A percentile compares a stretch with the other conserved stretches of the same genome.
Evolutionary conservation across 2,329 filamentous ascomycete genomes (phyloP).

Genomic region (Fusarium sterilihyphosum): DNA sequence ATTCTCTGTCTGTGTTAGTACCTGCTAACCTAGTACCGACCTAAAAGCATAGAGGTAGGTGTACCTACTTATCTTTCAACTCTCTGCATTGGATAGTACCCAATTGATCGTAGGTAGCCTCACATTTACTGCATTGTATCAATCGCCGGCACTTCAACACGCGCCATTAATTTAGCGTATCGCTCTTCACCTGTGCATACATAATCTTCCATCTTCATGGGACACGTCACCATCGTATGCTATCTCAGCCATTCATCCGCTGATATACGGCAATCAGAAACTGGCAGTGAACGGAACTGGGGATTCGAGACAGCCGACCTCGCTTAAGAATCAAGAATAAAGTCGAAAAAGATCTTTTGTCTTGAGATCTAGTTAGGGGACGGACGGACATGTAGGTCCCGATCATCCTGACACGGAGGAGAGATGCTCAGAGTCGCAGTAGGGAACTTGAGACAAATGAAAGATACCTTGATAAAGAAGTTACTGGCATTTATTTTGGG

Average conservation of each 20-base stretch:
- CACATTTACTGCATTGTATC: neutral
- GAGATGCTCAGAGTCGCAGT: neutral
- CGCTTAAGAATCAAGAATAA: slow-evolving; percentile 15
- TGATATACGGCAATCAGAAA: slow-evolving; percentile 3
- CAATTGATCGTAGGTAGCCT: neutral
- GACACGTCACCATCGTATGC: neutral
- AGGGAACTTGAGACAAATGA: neutral
- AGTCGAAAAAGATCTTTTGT: slow-evolving; percentile 6
- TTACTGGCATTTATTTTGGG: neutral
- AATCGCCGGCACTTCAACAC: neutral
- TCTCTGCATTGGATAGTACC: neutral
- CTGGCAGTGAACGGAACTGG: slow-evolving; percentile 9
- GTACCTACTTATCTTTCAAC: neutral
- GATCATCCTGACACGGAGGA: slow-evolving; percentile 1
- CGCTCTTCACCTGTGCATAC: neutral
- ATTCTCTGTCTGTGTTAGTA: neutral
- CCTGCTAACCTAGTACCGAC: neutral
- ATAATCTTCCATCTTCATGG: neutral
- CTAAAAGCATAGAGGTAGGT: neutral
- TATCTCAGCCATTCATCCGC: neutral
- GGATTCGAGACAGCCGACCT: slow-evolving; percentile 27
- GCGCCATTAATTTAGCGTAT: neutral
- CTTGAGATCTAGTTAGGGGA: neutral
- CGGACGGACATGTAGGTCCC: slow-evolving; percentile 1
- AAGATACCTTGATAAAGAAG: neutral